phyloP scores from a whole-genome alignment of 192 early-diverging fungal genomes.

The Phycomyces blakesleeanus region DNA sequence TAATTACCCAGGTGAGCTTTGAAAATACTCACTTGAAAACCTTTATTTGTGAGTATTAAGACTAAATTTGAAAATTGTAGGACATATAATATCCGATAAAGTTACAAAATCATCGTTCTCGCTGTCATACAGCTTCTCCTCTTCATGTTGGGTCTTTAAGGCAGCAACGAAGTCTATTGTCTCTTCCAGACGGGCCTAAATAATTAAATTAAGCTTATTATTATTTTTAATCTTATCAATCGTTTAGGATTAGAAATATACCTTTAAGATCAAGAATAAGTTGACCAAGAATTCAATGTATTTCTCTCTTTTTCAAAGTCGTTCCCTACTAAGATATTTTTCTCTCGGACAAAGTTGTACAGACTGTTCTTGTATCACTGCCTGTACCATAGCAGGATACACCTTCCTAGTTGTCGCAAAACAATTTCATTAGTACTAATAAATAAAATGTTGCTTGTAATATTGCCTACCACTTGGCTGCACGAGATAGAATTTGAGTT shows the following conservation, averaged over 20 bases:
- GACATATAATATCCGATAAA: constrained; percentile 11
- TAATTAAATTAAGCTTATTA: constrained; percentile 8
- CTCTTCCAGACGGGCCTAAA: constrained; percentile 4
- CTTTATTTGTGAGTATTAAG: constrained; percentile 8
- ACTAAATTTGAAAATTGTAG: constrained; percentile 14
- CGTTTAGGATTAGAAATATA: constrained; percentile 1
- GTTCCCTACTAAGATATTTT: neutral
- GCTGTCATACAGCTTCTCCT: constrained; percentile 8
- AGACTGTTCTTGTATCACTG: neutral
- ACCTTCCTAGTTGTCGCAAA: neutral
- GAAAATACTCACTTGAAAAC: constrained; percentile 11
- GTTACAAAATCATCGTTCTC: constrained; percentile 4
- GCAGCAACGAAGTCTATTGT: constrained; percentile 4
- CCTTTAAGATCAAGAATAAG: neutral
- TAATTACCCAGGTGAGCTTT: constrained; percentile 16
- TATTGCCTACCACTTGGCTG: constrained; percentile 12
- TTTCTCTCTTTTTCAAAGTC: neutral
- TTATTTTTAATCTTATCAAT: constrained; percentile 4
- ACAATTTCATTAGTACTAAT: neutral
- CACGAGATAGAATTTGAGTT: constrained; percentile 11
- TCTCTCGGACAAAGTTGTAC: neutral
- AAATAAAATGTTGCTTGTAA: constrained; percentile 1
- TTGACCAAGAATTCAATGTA: neutral
- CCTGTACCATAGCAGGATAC: neutral
- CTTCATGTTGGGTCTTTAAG: constrained; percentile 8